Conservation (phyloP, 2,329 filamentous ascomycete species). For the Colletotrichum sp. region DNA sequence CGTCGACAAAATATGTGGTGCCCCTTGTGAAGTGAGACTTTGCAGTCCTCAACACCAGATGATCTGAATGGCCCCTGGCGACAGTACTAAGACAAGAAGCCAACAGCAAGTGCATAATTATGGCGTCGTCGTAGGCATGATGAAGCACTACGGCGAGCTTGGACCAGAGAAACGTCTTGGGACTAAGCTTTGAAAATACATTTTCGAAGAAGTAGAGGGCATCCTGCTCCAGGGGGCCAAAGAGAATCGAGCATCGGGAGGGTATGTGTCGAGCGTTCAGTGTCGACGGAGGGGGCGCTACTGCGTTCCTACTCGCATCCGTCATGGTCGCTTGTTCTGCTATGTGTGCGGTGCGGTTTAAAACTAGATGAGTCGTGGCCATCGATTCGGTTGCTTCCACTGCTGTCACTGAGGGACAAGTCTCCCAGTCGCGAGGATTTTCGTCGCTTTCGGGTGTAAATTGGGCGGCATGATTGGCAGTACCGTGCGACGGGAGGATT, state of each 20-base stretch:
- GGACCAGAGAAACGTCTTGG: background rate
- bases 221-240: background rate
- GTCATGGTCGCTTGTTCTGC: background rate
- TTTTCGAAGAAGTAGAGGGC: background rate
- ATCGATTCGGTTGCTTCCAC: background rate
- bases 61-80: background rate
- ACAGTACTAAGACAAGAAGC: background rate
- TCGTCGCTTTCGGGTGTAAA: background rate
- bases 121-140: background rate
- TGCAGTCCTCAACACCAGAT: background rate
- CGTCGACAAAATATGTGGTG: background rate
- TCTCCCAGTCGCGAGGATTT: rapidly evolving
- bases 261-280: background rate
- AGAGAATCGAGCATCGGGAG: background rate
- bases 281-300: background rate
- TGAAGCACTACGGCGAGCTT: background rate
- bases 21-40: background rate
- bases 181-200: background rate
- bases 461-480: rapidly evolving
- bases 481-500: background rate
- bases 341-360: background rate
- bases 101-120: background rate
- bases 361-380: background rate
- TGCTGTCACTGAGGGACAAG: background rate
- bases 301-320: background rate